A percentile compares a stretch with the other conserved stretches of the same genome.
These are phyloP conservation scores for Myxozyma neotropica DNA, from an alignment of 805 yeast species.

Conservation along the genomic window DNA sequence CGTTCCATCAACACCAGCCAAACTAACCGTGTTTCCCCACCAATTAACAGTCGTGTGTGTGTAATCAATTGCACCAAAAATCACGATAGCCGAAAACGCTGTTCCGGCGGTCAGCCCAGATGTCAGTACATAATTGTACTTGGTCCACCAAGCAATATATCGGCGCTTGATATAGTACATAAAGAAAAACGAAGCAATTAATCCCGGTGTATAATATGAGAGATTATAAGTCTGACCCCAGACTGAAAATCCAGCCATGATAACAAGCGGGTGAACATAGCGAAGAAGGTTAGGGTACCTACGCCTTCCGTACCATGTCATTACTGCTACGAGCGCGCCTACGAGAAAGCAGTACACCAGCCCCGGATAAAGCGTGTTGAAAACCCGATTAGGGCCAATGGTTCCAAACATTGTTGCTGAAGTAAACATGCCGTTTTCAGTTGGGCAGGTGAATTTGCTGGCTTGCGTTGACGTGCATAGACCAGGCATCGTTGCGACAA, in stretches of 20 bases:
- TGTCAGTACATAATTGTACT: conserved; percentile 67
- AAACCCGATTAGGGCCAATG: conserved; percentile 64
- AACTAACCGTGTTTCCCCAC: conserved; percentile 61
- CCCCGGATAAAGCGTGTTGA: conserved; percentile 36
- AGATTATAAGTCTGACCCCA: conserved; percentile 25
- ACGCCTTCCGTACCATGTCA: conserved; percentile 14
- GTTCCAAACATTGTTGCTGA: conserved; percentile 67
- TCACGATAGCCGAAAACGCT: conserved; percentile 61
- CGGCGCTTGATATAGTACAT: conserved; percentile 58
- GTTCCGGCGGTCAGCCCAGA: conserved; percentile 69
- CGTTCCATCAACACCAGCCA: conserved; percentile 24
- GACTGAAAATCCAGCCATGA: conserved; percentile 19
- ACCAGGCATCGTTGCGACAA: conserved; percentile 44
- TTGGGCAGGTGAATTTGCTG: conserved; percentile 53
- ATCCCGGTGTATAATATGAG: conserved; percentile 28
- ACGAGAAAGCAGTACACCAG: conserved; percentile 16
- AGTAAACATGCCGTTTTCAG: conserved; percentile 51
- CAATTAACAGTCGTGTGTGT: conserved; percentile 50
- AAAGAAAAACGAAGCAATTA: conserved; percentile 52
- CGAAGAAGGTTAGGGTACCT: conserved; percentile 7
- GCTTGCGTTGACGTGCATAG: conserved; percentile 50
- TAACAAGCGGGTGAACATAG: conserved; percentile 24
- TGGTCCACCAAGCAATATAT: conserved; percentile 73
- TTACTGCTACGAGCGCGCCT: conserved; percentile 12
- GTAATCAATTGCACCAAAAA: conserved; percentile 55